These are phyloP conservation scores for Russula earlei DNA, from an alignment of 768 basidiomycete genomes.

Conservation along the genomic window DNA sequence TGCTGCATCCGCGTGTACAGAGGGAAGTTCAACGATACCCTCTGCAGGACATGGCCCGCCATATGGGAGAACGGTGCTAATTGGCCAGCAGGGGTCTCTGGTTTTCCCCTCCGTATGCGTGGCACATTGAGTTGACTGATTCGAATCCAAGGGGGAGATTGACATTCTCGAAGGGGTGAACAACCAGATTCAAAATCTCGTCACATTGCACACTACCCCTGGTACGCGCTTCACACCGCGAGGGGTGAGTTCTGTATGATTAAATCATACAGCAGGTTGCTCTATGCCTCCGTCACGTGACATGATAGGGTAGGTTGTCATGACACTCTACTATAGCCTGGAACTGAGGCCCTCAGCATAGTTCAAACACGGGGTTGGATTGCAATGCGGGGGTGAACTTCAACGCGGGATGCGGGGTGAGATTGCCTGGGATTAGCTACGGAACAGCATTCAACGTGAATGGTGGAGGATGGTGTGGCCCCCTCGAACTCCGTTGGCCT, in stretches of 20 bases:
- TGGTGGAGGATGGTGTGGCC: slow-evolving; percentile 50
- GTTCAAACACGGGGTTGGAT: slow-evolving; percentile 32
- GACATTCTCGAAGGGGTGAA: slow-evolving; percentile 54
- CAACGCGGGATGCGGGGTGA: slow-evolving; percentile 51
- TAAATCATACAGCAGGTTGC: slow-evolving; percentile 32
- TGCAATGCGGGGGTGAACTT: slow-evolving; percentile 40
- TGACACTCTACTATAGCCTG: neutral
- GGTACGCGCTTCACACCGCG: slow-evolving; percentile 1
- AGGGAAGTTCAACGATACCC: neutral
- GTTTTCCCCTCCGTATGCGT: neutral
- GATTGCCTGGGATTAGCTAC: slow-evolving; percentile 34
- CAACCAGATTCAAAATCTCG: slow-evolving; percentile 39
- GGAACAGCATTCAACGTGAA: slow-evolving; percentile 48
- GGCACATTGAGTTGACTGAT: slow-evolving; percentile 5
- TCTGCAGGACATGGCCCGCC: slow-evolving; percentile 40
- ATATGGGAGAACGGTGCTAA: slow-evolving; percentile 41
- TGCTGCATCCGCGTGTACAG: slow-evolving; percentile 13
- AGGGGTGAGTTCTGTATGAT: neutral
- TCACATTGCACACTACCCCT: slow-evolving; percentile 48
- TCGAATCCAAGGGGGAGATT: slow-evolving; percentile 37
- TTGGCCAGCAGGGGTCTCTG: slow-evolving; percentile 39
- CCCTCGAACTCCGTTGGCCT: neutral
- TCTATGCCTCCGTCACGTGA: slow-evolving; percentile 39
- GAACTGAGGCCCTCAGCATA: neutral
- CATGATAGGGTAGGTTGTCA: slow-evolving; percentile 36